Conservation (phyloP, 768 basidiomycete species). For the Trametes cingulata region DNA sequence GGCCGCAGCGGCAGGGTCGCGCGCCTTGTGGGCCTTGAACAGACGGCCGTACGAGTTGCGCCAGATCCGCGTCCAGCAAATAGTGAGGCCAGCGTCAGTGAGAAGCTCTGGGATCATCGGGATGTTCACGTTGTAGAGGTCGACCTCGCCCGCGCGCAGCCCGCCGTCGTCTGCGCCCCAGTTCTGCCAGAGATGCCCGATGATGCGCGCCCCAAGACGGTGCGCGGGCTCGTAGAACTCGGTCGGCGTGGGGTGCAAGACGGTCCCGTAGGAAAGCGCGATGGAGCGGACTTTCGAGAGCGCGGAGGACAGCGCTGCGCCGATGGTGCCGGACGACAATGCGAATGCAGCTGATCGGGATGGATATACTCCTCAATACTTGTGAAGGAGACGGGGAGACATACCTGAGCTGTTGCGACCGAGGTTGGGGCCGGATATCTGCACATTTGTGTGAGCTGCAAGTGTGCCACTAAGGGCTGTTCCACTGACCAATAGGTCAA, state of each 20-base stretch:
- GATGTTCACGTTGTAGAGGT: slow-evolving; percentile 86
- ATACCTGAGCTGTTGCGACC: slow-evolving; percentile 82
- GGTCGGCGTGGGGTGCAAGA: slow-evolving; percentile 66
- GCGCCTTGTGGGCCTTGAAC: slow-evolving; percentile 56
- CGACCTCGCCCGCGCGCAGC: slow-evolving; percentile 63
- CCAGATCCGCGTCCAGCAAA: slow-evolving; percentile 85
- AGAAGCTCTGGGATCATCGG: slow-evolving; percentile 73
- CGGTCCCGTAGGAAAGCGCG: slow-evolving; percentile 86
- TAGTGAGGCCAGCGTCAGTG: slow-evolving; percentile 57
- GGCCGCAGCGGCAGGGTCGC: slow-evolving; percentile 23
- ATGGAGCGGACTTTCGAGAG: slow-evolving; percentile 74
- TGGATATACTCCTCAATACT: background rate
- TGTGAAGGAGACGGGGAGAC: slow-evolving; percentile 17
- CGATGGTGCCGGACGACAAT: slow-evolving; percentile 90
- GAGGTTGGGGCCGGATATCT: slow-evolving; percentile 86
- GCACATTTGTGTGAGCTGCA: background rate
- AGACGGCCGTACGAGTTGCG: slow-evolving; percentile 81
- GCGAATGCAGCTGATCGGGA: slow-evolving; percentile 68
- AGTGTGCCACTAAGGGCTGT: background rate
- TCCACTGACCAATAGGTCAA: slow-evolving; percentile 80
- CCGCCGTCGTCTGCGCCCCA: slow-evolving; percentile 76
- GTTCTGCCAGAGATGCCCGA: slow-evolving; percentile 74
- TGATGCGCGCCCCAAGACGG: slow-evolving; percentile 62
- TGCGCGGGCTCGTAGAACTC: slow-evolving; percentile 72
- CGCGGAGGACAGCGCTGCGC: slow-evolving; percentile 82